Evolutionary conservation across 495 filamentous ascomycete genomes (phyloP).

Genomic region (Mycothermus thermophilus): DNA sequence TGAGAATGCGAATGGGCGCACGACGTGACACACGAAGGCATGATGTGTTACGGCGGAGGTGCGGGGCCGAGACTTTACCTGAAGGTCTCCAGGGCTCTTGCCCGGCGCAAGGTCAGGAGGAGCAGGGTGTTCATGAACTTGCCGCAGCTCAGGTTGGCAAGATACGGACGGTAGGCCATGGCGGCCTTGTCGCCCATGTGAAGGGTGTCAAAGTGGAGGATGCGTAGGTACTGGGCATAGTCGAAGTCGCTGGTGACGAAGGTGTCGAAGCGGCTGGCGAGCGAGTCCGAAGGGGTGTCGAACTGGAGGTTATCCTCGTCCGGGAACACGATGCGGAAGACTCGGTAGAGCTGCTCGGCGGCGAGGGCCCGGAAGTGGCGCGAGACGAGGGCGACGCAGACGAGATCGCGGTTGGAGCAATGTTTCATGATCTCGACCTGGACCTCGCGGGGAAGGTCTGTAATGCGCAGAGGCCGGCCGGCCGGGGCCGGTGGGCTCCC

Average conservation of each 20-base stretch:
- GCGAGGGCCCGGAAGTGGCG: constrained; percentile 42
- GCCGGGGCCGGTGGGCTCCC: constrained; percentile 3
- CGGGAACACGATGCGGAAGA: constrained; percentile 41
- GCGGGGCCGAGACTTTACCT: constrained; percentile 21
- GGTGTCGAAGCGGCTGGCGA: constrained; percentile 43
- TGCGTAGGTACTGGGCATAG: constrained; percentile 42
- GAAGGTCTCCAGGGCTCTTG: constrained; percentile 41
- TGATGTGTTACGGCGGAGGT: too few species aligned
- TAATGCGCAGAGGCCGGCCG: constrained; percentile 14
- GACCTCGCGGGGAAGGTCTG: constrained; percentile 37
- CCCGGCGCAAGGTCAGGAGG: constrained; percentile 40
- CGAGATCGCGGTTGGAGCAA: constrained; percentile 32
- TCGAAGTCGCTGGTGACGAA: constrained; percentile 46
- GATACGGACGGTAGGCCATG: constrained; percentile 31
- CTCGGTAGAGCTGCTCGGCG: constrained; percentile 42
- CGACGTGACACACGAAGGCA: too few species aligned
- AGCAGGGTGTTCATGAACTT: constrained; percentile 50
- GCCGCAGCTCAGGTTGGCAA: constrained; percentile 35
- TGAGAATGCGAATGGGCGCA: not conserved
- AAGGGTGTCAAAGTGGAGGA: constrained; percentile 36
- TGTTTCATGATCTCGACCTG: constrained; percentile 38
- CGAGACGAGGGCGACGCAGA: constrained; percentile 41
- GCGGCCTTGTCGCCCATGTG: constrained; percentile 32
- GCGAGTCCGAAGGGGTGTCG: constrained; percentile 35
- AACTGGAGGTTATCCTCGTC: constrained; percentile 37